Base-by-base conservation (phyloP, 331 rosid genomes). In the Spiraea crenata region DNA sequence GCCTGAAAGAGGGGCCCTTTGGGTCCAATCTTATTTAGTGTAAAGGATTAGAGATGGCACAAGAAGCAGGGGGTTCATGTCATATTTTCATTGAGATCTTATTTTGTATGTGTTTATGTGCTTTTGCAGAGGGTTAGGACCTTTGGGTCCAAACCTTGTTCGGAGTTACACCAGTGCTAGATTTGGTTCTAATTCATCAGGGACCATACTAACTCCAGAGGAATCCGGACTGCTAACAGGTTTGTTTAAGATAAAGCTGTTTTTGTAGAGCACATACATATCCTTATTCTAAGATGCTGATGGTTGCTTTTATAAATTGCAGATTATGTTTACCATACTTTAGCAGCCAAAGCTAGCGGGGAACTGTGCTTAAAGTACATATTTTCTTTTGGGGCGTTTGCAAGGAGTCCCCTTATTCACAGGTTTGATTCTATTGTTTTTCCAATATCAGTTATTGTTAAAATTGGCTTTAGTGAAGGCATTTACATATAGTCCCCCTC, bases 261-360 rank as follows among this genome's bases (percentile, higher is more conserved):
- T 57, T 14, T 52, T 68, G 69, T 60, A 40, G 10, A 51, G 66
- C 65, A 42, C 41, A 80, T 56, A 74, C 11, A 15, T 71, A 25
- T 57, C 66, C 20, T 42, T 42, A 45, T 57, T 16, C 11, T 17
- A 57, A 41, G 39, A 50, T 59, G 77, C 81, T 80, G 55, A 83
- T 31, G 71, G 19, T 67, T 77, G 8, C 19, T 47, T 76, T 75
- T 71, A 65, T n/a, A 75, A 71, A 59, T 72, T 82, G 83, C 74
- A 95, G 99, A 95, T 84, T 95, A 95, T 80, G 77, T 71, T 59
- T 95, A 95, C 82, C 99, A 95, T 78, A 95, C 98, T 6, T 67
- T 80, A 82, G 99, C 92, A 5, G 98, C 99, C 69, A 95, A 91
- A 79, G 89, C 90, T 74, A 95, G 99, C 60, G 99, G 99, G 14